Evolutionary conservation across 345 rosid genomes (phyloP).

Genomic region (Punica granatum): DNA sequence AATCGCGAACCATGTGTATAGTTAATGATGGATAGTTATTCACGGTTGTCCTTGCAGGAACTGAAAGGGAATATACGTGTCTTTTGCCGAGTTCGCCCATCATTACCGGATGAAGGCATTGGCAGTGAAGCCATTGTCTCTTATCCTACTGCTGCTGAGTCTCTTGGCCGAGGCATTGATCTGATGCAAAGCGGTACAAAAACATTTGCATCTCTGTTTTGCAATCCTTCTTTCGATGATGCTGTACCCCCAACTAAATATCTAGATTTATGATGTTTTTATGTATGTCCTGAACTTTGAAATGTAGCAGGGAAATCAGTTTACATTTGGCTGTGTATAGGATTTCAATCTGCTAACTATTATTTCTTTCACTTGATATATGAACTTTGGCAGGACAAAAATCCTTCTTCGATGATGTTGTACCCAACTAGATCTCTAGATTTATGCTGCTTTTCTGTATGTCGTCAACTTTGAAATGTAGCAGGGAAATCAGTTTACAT

Average conservation of each 20-base stretch:
- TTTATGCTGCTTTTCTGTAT: neutral
- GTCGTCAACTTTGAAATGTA: neutral
- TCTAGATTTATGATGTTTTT: neutral
- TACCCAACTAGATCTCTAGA: too few relatives aligned
- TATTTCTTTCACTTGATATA: neutral
- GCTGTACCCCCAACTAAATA: too few relatives aligned
- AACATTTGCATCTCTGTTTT: neutral
- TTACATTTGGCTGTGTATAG: neutral
- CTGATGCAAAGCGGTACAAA: conserved; percentile 64
- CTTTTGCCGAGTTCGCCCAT: conserved; percentile 88
- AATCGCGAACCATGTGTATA: neutral
- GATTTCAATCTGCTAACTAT: neutral
- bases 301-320: neutral
- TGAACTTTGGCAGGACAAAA: conserved; percentile 38
- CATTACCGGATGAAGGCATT: conserved; percentile 64
- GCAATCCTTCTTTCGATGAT: too few relatives aligned
- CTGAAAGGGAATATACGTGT: conserved; percentile 96
- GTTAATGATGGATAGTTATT: neutral
- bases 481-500: neutral
- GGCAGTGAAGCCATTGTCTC: conserved; percentile 49
- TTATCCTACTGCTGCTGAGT: conserved; percentile 64
- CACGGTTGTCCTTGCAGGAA: conserved; percentile 38
- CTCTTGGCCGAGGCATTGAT: conserved; percentile 75
- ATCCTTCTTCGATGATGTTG: too few relatives aligned
- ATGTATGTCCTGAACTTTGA: neutral